A percentile compares a stretch with the other conserved stretches of the same genome.
phyloP scores from a whole-genome alignment of 2,329 filamentous ascomycete species.

The Emergomyces pasteurianus region DNA sequence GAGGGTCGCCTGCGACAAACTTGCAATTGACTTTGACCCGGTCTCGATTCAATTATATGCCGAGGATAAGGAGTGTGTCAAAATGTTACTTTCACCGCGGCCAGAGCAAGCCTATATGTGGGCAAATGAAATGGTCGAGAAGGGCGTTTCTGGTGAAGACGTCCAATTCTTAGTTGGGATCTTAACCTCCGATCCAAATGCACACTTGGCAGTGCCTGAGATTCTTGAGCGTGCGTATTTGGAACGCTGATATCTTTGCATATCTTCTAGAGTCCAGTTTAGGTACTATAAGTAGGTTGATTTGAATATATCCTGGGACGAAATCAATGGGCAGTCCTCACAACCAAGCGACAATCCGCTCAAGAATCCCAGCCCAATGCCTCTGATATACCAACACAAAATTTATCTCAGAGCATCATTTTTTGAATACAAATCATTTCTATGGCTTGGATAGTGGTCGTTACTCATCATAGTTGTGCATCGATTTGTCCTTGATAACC shows the following conservation, averaged over 20 bases:
- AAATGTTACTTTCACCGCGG: constrained; percentile 8
- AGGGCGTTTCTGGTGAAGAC: constrained; percentile 12
- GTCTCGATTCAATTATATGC: constrained; percentile 8
- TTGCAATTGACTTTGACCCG: constrained; percentile 11
- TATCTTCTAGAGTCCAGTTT: background rate
- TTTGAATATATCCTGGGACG: background rate
- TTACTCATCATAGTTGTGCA: no score
- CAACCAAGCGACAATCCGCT: background rate
- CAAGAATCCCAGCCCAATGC: background rate
- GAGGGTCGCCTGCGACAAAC: constrained; percentile 6
- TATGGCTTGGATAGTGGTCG: background rate
- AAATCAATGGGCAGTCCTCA: background rate
- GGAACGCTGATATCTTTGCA: background rate
- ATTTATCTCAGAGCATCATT: background rate
- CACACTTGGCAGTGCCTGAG: constrained; percentile 8
- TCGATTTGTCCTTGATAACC: no score
- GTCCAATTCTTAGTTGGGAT: constrained; percentile 11
- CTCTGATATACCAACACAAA: background rate
- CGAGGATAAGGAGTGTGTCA: constrained; percentile 8
- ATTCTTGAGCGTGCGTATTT: constrained; percentile 12
- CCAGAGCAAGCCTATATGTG: constrained; percentile 13
- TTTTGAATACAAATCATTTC: background rate
- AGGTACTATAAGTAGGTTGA: background rate
- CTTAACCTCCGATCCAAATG: constrained; percentile 9
- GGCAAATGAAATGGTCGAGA: constrained; percentile 11